Evolutionary conservation across 306 rosid genomes (phyloP), one percentile per base, ranked within the genome.

Genomic region (Lablab purpureus): DNA sequence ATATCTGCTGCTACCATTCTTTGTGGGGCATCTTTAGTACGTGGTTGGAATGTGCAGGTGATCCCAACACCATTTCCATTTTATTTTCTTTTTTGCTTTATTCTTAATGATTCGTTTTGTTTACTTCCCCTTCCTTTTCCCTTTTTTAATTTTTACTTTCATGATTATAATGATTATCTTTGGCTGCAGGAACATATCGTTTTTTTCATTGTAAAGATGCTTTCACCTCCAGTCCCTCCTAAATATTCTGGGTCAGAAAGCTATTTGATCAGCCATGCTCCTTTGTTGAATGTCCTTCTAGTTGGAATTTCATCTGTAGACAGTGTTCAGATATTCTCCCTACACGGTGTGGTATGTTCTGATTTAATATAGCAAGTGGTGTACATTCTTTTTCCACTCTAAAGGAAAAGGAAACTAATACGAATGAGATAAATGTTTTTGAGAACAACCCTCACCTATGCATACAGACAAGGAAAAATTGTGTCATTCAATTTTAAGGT

Each of bases 21-120:
- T 58, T 95, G 99, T 52, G 98, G 99, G 75, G 96, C 97, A 70
- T 93, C 99, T 73, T 87, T 95, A 63, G 90, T 91, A 64, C 92
- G 93, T 79, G 99, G 99, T 71, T 95, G 99, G 99, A 93, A 91
- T 85, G 86, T 93, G 83, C 99, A 95, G 97, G 99, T 92, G 87
- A 81, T 72, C 72, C 62, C 30, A 67, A 75, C 67, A 18, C 47
- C 66, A 23, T 21, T 41, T 21, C 37, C 19, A 17, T 66, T 27
- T 64, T 56, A 49, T 7, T 55, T 54, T 3, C 30, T 15, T 23
- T 81, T 30, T 68, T 71, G 47, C 32, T 32, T 58, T 34, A 30
- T 47, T 36, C 51, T 76, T 50, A 45, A 14, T 52, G 6, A 59
- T 37, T 75, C 11, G 22, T 51, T 71, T 63, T 71, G 64, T 52